These are phyloP conservation scores for Pseudohalonectria lignicola DNA, from an alignment of 2,329 filamentous ascomycete genomes.

Conservation along the genomic window DNA sequence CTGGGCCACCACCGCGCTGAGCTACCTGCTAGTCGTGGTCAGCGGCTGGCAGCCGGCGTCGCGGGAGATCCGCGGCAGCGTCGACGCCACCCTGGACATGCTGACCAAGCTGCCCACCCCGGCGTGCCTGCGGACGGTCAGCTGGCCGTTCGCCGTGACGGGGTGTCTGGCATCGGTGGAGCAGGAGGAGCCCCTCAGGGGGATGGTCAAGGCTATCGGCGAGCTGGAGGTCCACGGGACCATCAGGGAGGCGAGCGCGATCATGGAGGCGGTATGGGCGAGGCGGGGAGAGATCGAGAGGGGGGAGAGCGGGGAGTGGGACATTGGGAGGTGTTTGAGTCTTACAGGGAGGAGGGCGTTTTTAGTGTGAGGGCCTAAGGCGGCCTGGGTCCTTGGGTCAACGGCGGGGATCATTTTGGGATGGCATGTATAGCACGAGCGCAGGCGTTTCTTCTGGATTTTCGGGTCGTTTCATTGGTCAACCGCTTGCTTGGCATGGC, in stretches of 20 bases:
- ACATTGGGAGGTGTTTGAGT: constrained; percentile 27
- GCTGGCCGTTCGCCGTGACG: constrained; percentile 24
- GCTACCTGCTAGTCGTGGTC: constrained; percentile 36
- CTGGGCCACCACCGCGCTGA: constrained; percentile 35
- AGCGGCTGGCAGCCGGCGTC: constrained; percentile 36
- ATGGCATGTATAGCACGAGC: no score
- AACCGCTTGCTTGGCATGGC: no score
- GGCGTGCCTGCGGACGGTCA: constrained; percentile 17
- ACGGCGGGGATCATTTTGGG: no score
- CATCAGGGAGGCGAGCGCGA: constrained; percentile 26
- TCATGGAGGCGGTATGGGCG: constrained; percentile 37
- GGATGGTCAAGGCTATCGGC: constrained; percentile 23
- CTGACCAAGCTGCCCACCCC: constrained; percentile 12
- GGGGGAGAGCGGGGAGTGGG: constrained; percentile 25
- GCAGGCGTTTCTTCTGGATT: no score
- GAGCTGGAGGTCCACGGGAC: constrained; percentile 33
- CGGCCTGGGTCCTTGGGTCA: no score
- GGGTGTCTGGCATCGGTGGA: constrained; percentile 23
- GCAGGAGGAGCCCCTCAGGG: constrained; percentile 29
- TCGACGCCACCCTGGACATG: constrained; percentile 9
- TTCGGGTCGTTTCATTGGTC: no score
- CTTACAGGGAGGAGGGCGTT: constrained; percentile 10
- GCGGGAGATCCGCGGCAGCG: constrained; percentile 6
- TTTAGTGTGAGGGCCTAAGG: constrained; percentile 15
- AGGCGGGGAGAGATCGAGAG: constrained; percentile 22